Evolutionary conservation across 371 early-diverging fungal species (phyloP), one percentile per base, ranked within the genome.

Genomic region (Mucor sp.): DNA sequence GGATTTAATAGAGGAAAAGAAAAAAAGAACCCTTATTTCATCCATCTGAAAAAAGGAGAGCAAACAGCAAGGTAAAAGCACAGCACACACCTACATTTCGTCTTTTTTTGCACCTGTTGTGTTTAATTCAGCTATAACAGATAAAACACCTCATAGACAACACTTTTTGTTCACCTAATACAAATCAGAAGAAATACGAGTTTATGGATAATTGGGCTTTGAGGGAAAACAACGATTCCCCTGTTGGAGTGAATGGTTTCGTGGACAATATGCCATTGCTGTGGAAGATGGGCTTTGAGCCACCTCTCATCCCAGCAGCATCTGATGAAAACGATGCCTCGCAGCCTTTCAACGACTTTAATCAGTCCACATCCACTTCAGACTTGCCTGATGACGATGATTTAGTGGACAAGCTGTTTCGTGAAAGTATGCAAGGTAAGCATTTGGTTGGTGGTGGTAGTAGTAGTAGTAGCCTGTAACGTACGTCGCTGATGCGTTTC

Each of bases 351-450:
- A 53, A 47, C 27, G 73, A 70, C 17, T 68, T 78, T 48, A 76
- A 71, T 50, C 76, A 76, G 30, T 73, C 81, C 6, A 66, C 65
- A 1, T 72, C 76, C 4, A 68, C 72, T 19, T 69, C 78, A 27
- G 78, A 78, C 59, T 62, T 76, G 9, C 71, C 64, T 63, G 70
- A 70, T 19, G 74, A 74, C 23, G 79, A 76, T 50, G 76, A 76
- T 33, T 62, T 79, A 25, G 75, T 79, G 12, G 76, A 79, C 33
- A 72, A 76, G 39, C 58, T 79, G 21, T 74, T 79, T 67, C 73
- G 72, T 57, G 73, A 76, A 50, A 76, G 70, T 44, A 70, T 76
- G 65, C 73, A 76, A 66, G 69, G 73, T 68, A 62, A 57, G 14
- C 33, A 41, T n/a, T n/a, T n/a, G n/a, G n/a, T n/a, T n/a, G n/a